Evolutionary conservation across 2,329 filamentous ascomycete genomes (phyloP).

Genomic region (Teratosphaeria pseudoeucalypti): DNA sequence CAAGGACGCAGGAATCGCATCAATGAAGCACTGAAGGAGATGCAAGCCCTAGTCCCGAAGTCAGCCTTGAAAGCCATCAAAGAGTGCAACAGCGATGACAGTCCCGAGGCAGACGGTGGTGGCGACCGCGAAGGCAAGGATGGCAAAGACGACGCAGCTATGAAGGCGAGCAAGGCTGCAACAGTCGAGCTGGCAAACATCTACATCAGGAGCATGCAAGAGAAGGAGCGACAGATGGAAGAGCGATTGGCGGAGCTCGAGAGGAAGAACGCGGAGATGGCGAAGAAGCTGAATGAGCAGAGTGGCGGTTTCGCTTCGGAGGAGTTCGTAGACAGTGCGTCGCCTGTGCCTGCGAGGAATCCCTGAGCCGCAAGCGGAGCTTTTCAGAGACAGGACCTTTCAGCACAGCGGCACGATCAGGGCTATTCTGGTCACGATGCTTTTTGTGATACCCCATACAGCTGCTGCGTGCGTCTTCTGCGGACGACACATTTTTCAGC

Average conservation of each 20-base stretch:
- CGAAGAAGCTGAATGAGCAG: slow-evolving; percentile 11
- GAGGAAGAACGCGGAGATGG: slow-evolving; percentile 38
- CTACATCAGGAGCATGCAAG: slow-evolving; percentile 79
- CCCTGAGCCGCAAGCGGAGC: background rate
- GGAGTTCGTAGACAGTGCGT: background rate
- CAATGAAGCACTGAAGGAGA: slow-evolving; percentile 85
- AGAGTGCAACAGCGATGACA: slow-evolving; percentile 27
- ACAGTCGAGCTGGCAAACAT: slow-evolving; percentile 96
- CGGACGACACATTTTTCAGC: background rate
- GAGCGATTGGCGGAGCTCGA: slow-evolving; percentile 17
- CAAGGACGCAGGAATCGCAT: slow-evolving; percentile 92
- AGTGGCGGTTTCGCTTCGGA: background rate
- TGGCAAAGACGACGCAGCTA: slow-evolving; percentile 25
- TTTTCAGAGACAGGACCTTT: background rate
- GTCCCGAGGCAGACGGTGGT: slow-evolving; percentile 38
- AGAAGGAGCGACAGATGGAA: slow-evolving; percentile 37
- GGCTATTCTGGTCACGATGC: background rate
- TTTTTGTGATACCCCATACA: background rate
- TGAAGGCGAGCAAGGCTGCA: slow-evolving; percentile 76
- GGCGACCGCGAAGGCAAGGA: slow-evolving; percentile 29
- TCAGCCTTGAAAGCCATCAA: slow-evolving; percentile 15
- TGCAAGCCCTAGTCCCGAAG: slow-evolving; percentile 72
- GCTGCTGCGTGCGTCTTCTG: background rate
- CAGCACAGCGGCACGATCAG: background rate
- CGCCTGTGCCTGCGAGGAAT: background rate